Percentiles rank a stretch among this genome's conserved stretches.
Evolutionary conservation across 1,284 basidiomycete genomes (phyloP).

Genomic region (Ganoderma multipileum): DNA sequence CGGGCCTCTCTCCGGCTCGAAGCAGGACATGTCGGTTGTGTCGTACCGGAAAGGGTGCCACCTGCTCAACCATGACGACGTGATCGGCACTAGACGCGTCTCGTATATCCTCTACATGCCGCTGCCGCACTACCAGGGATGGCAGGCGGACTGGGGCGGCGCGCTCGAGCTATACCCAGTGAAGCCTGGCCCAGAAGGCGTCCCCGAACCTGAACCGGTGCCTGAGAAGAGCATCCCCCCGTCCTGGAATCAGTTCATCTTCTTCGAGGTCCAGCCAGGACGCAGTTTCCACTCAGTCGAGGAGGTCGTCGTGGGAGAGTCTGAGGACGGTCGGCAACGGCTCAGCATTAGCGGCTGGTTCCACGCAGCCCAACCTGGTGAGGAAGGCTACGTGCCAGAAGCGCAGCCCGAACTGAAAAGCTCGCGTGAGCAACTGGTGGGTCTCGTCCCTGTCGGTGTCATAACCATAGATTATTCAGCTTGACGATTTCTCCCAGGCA

Average conservation of each 20-base stretch:
- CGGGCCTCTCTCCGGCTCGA: conserved; percentile 89
- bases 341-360: conserved; percentile 98
- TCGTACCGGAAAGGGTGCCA: conserved; percentile 93
- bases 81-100: conserved; percentile 93
- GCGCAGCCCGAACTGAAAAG: conserved; percentile 58
- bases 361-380: conserved; percentile 90
- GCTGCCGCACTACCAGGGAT: conserved; percentile 73
- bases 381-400: conserved; percentile 82
- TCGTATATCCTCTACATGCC: conserved; percentile 99
- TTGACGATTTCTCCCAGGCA: conserved; percentile 44
- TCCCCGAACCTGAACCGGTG: conserved; percentile 66
- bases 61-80: conserved; percentile 97
- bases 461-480: background rate
- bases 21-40: conserved; percentile 97
- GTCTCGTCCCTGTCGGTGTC: conserved; percentile 37
- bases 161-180: conserved; percentile 95
- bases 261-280: conserved; percentile 92
- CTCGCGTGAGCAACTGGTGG: conserved; percentile 82
- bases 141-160: conserved; percentile 90
- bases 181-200: conserved; percentile 51
- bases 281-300: conserved; percentile 97
- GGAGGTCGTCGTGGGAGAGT: conserved; percentile 87
- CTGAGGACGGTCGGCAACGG: conserved; percentile 72
- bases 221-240: conserved; percentile 76
- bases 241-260: conserved; percentile 96